Evolutionary conservation across 495 filamentous ascomycete species (phyloP).

Genomic region (Penicillium soppii): DNA sequence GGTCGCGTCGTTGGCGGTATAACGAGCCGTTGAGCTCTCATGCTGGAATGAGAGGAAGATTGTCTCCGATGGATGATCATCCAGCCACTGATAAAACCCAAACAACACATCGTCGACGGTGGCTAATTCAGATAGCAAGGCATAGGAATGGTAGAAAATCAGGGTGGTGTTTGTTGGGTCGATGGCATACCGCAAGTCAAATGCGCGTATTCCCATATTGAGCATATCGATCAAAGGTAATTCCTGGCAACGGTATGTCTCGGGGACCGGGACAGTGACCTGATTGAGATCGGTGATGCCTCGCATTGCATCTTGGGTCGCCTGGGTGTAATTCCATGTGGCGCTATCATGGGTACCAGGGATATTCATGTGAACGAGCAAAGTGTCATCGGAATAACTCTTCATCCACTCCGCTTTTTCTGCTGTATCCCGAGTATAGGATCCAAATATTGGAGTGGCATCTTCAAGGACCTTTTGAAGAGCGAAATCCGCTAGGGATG

Average conservation of each 20-base stretch:
- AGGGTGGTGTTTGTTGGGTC: conserved; percentile 45
- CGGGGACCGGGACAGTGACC: conserved; percentile 23
- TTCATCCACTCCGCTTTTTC: conserved; percentile 48
- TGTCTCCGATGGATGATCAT: conserved; percentile 33
- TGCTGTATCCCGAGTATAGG: conserved; percentile 22
- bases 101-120: conserved; percentile 49
- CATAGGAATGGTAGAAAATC: conserved; percentile 51
- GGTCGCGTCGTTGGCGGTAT: conserved; percentile 32
- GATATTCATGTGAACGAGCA: conserved; percentile 49
- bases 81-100: conserved; percentile 48
- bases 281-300: conserved; percentile 40
- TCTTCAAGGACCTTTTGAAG: conserved; percentile 42
- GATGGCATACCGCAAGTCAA: conserved; percentile 51
- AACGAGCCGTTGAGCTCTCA: conserved; percentile 28
- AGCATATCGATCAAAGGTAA: conserved; percentile 36
- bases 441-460: conserved; percentile 42
- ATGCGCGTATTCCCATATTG: conserved; percentile 48
- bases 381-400: conserved; percentile 36
- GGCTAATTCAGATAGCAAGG: conserved; percentile 42
- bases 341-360: conserved; percentile 55
- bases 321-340: conserved; percentile 54
- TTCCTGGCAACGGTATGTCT: conserved; percentile 45
- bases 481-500: conserved; percentile 32
- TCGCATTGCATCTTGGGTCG: conserved; percentile 37
- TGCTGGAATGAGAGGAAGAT: conserved; percentile 42